A percentile compares a stretch with the other conserved stretches of the same genome.
Conservation (phyloP, 2,329 filamentous ascomycete species). For the Microdochium bolleyi region DNA sequence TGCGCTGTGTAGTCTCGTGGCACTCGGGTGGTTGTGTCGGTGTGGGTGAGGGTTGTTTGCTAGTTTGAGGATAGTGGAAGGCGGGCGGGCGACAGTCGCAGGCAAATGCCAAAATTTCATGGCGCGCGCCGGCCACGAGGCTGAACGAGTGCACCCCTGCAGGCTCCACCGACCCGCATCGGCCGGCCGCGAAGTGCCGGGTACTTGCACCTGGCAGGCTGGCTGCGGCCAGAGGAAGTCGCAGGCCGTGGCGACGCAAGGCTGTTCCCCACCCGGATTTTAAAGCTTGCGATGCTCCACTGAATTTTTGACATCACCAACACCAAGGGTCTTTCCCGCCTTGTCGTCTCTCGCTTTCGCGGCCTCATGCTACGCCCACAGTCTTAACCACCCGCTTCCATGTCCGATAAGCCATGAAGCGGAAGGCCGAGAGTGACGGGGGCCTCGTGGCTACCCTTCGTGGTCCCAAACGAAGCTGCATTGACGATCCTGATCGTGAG, state of each 20-base stretch:
- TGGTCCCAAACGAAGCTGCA: neutral
- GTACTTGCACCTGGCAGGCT: neutral
- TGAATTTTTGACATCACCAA: neutral
- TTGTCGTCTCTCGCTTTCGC: neutral
- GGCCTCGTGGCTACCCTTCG: neutral
- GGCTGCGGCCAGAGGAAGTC: neutral
- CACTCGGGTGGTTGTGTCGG: neutral
- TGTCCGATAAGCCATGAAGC: neutral
- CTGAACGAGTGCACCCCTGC: neutral
- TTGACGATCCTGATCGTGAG: neutral
- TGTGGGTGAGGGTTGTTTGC: constrained; percentile 4
- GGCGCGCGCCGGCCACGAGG: neutral
- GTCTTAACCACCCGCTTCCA: neutral
- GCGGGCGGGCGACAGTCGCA: neutral
- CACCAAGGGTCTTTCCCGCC: neutral
- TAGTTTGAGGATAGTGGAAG: constrained; percentile 3
- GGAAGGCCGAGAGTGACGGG: neutral
- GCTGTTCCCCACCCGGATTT: neutral
- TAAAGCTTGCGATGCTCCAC: neutral
- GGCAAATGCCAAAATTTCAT: neutral
- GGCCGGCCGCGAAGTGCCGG: neutral
- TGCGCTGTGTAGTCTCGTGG: neutral
- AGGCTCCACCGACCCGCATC: neutral
- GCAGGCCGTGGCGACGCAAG: neutral
- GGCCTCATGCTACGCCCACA: neutral